Evolutionary conservation across 768 basidiomycete species (phyloP).

Genomic region (Collybia sp.): DNA sequence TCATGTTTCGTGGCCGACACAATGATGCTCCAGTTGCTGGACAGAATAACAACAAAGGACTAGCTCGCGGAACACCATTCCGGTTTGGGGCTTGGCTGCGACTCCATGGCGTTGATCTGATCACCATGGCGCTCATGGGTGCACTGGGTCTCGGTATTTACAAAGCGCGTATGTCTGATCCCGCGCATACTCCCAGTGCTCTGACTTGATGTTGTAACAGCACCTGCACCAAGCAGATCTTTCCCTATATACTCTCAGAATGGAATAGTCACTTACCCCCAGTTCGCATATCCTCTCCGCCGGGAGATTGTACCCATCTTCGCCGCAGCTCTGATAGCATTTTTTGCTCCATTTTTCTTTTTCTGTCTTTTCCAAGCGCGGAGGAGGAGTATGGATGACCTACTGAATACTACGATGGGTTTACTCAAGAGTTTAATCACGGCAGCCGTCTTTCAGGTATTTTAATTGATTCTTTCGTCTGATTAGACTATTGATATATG

Average conservation of each 20-base stretch:
- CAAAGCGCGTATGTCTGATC: constrained; percentile 31
- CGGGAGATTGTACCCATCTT: constrained; percentile 53
- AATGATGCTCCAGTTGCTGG: too few species aligned
- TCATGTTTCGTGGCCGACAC: too few species aligned
- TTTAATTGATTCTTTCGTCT: too few species aligned
- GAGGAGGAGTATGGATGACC: constrained; percentile 37
- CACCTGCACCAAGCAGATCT: constrained; percentile 36
- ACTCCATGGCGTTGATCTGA: constrained; percentile 44
- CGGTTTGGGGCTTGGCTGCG: constrained; percentile 34
- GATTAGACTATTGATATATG: too few species aligned
- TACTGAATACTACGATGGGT: constrained; percentile 48
- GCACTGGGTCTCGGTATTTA: constrained; percentile 49
- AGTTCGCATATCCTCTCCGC: constrained; percentile 45
- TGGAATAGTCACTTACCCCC: constrained; percentile 47
- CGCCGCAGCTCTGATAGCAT: constrained; percentile 46
- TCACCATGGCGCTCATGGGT: constrained; percentile 58
- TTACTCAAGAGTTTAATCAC: constrained; percentile 45
- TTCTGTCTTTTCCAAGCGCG: constrained; percentile 52
- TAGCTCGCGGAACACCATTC: constrained; percentile 20
- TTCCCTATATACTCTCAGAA: constrained; percentile 41
- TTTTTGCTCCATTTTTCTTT: constrained; percentile 51
- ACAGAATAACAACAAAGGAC: not conserved
- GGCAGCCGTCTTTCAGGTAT: constrained; percentile 22
- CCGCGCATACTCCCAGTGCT: not conserved
- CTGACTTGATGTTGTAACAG: constrained; percentile 12